Base-by-base conservation (phyloP, 2,329 filamentous ascomycete species). In the Exophiala xenobiotica region DNA sequence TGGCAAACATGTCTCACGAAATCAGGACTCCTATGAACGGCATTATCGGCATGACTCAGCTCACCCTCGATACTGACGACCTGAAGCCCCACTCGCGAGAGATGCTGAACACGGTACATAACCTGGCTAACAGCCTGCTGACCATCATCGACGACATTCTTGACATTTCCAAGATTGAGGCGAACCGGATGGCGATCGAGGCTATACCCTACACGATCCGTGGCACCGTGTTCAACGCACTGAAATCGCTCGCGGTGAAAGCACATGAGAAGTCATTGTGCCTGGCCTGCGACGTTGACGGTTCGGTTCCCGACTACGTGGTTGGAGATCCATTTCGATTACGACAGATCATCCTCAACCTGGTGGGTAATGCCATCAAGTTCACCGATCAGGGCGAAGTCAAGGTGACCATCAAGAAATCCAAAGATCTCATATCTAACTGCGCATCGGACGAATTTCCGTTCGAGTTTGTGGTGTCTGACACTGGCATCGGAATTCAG, bases 1-100 rank as follows among this genome's bases (percentile, higher is more conserved):
- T 99, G 53, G 93, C 93, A 54, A 99, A 99, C 69, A 97, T 97
- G 92, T 95, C 89, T 39, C 92, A 97, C 79, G 92, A 97, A 71
- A 97, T 97, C 63, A 83, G 92, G 67, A 99, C 93, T 27, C 93
- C 90, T 1, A 96, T 96, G 84, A 96, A 96, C 74, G 91, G 91
- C 63, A 96, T 96, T 67, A 96, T 96, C 62, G 91, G 91, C 65
- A 96, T 97, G 92, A 96, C 91, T 2, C 91, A 96, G 69, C 78
- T 99, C 49, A 96, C 93, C 1, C 79, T 99, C 47, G 93, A 99
- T 67, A 96, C 92, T 31, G 87, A 97, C 67, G 87, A 97, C 67
- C 78, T 99, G 52, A 96, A 91, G 39, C 88, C 91, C 65, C 95
- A 96, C 65, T 93, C 96, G 65, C 85, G 93, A 62, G 93, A 99